Evolutionary conservation across 306 rosid species (phyloP).

Genomic region (Alnus rubra): DNA sequence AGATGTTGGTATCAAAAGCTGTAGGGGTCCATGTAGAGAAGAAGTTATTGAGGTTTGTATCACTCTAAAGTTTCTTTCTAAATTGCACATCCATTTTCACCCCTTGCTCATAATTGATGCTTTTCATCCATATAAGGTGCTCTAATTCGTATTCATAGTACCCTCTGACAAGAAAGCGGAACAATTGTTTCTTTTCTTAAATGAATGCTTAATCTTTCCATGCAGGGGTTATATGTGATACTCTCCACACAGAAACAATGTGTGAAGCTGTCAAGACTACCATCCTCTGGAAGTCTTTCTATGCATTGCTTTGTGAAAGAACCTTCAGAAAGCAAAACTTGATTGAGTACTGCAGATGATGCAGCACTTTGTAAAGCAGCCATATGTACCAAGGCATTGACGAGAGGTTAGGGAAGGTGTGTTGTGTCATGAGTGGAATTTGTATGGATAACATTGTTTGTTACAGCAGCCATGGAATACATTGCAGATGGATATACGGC

Average conservation of each 20-base stretch:
- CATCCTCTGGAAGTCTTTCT: background rate
- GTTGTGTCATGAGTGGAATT: background rate
- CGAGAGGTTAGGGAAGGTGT: background rate
- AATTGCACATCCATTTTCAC: background rate
- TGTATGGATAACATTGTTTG: background rate
- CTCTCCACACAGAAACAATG: background rate
- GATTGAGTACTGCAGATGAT: background rate
- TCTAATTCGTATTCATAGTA: background rate
- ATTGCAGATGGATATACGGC: background rate
- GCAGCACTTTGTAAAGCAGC: background rate
- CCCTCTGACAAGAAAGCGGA: background rate
- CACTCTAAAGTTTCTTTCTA: slow-evolving; percentile 14
- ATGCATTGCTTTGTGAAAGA: background rate
- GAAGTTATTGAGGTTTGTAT: slow-evolving; percentile 42
- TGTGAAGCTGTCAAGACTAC: background rate
- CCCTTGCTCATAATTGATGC: background rate
- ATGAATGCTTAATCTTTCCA: background rate
- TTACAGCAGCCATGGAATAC: background rate
- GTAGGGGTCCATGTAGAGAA: slow-evolving; percentile 18
- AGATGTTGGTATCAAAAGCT: slow-evolving; percentile 25
- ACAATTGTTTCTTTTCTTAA: background rate
- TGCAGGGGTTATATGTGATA: background rate
- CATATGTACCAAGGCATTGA: background rate
- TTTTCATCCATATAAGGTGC: background rate
- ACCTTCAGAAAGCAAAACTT: background rate